phyloP scores from a whole-genome alignment of 768 basidiomycete genomes.

The Kwoniella botswanensis region DNA sequence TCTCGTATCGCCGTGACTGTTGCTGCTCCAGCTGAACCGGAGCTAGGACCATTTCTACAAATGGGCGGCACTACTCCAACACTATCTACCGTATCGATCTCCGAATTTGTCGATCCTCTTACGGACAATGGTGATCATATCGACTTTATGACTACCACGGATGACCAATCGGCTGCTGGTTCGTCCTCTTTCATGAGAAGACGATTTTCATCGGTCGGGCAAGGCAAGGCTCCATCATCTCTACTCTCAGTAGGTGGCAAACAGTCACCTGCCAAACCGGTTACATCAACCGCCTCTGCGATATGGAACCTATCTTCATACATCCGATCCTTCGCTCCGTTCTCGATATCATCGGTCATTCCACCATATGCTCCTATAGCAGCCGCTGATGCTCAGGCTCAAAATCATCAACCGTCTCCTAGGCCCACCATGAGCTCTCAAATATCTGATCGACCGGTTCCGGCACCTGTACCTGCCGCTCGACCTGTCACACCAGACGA shows the following conservation, averaged over 20 bases:
- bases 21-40: slow-evolving; percentile 16
- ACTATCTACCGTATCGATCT: slow-evolving; percentile 49
- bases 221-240: slow-evolving; percentile 5
- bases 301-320: slow-evolving; percentile 48
- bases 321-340: slow-evolving; percentile 44
- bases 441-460: background rate
- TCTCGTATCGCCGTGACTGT: slow-evolving; percentile 38
- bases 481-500: slow-evolving; percentile 14
- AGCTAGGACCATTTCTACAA: background rate
- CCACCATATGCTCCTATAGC: slow-evolving; percentile 25
- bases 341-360: slow-evolving; percentile 37
- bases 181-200: slow-evolving; percentile 31
- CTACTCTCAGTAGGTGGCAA: slow-evolving; percentile 12
- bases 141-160: slow-evolving; percentile 42
- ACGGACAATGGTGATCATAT: slow-evolving; percentile 33
- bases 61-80: slow-evolving; percentile 47
- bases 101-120: slow-evolving; percentile 44
- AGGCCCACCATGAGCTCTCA: background rate
- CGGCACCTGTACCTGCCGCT: slow-evolving; percentile 20
- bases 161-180: slow-evolving; percentile 33
- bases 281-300: slow-evolving; percentile 31
- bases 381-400: slow-evolving; percentile 1
- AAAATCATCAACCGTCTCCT: slow-evolving; percentile 9
- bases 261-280: slow-evolving; percentile 23
- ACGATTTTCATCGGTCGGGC: background rate